A percentile compares a stretch with the other conserved stretches of the same genome.
phyloP scores from a whole-genome alignment of 345 rosid species.

The Citrus glauca region DNA sequence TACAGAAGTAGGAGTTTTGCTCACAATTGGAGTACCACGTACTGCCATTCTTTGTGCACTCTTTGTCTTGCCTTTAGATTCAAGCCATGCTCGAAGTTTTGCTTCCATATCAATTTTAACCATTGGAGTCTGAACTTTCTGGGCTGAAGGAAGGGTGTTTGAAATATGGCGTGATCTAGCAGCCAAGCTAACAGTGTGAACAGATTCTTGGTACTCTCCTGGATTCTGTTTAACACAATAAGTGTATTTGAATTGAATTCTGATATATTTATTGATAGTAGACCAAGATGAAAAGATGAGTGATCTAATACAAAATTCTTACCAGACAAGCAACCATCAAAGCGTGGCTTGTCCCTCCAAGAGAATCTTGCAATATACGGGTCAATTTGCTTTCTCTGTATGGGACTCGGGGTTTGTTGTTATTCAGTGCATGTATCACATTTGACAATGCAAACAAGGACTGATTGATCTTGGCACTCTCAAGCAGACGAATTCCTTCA shows the following conservation, averaged over 20 bases:
- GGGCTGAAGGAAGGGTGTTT: constrained; percentile 45
- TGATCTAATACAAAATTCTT: constrained; percentile 1
- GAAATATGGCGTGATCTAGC: constrained; percentile 85
- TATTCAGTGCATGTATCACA: constrained; percentile 85
- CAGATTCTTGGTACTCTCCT: constrained; percentile 91
- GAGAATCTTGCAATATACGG: constrained; percentile 86
- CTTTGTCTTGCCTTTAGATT: constrained; percentile 85
- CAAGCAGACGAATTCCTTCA: constrained; percentile 80
- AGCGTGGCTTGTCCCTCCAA: constrained; percentile 83
- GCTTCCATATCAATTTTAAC: constrained; percentile 75
- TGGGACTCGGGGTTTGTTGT: constrained; percentile 61
- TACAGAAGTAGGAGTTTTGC: constrained; percentile 28
- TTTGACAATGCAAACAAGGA: constrained; percentile 87
- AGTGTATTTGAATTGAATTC: neutral
- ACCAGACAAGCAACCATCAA: constrained; percentile 95
- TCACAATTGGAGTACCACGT: constrained; percentile 38
- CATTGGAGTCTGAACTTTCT: constrained; percentile 58
- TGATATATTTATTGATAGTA: neutral
- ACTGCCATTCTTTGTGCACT: constrained; percentile 43
- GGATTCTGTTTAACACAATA: constrained; percentile 52
- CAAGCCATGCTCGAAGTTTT: constrained; percentile 78
- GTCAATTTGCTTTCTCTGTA: constrained; percentile 95
- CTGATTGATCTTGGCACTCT: constrained; percentile 87
- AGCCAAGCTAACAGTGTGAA: constrained; percentile 82
- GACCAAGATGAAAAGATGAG: neutral